Conservation (phyloP, 257 asterid genomes). For the Henckelia pumila region DNA sequence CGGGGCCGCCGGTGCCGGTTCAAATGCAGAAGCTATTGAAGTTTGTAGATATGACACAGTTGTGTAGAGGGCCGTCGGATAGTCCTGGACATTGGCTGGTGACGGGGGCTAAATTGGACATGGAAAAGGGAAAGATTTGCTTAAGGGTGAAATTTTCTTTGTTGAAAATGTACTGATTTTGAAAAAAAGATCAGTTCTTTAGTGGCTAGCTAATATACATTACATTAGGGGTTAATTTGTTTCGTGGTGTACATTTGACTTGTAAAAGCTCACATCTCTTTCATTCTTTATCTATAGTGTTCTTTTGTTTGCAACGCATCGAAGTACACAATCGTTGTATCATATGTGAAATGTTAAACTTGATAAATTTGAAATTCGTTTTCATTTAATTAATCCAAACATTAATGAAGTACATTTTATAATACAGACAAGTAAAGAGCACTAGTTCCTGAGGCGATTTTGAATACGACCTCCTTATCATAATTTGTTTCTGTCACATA, state of each 20-base stretch:
- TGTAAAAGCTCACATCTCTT: not conserved
- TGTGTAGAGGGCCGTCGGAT: constrained; percentile 76
- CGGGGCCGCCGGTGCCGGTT: constrained; percentile 65
- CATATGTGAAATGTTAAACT: too few relatives aligned
- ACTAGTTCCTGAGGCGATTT: too few relatives aligned
- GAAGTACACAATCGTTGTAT: too few relatives aligned
- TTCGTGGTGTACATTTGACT: not conserved
- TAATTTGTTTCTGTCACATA: not conserved
- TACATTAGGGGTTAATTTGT: too few relatives aligned
- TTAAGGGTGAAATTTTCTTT: constrained; percentile 73
- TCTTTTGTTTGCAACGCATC: too few relatives aligned
- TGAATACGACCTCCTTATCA: not conserved
- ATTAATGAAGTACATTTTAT: not conserved
- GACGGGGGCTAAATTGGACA: constrained; percentile 74
- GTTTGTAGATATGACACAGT: constrained; percentile 63
- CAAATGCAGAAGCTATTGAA: constrained; percentile 54
- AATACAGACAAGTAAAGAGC: not conserved
- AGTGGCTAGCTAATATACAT: too few relatives aligned
- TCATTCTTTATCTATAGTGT: too few relatives aligned
- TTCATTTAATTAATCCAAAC: too few relatives aligned
- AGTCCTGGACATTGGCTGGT: constrained; percentile 93
- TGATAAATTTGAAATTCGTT: too few relatives aligned
- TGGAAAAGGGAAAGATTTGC: constrained; percentile 77
- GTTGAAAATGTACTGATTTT: constrained; percentile 38
- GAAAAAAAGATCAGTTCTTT: too few relatives aligned